A percentile compares a stretch with the other conserved stretches of the same genome.
Evolutionary conservation across 495 filamentous ascomycete genomes (phyloP).

Genomic region (Sabuloglossum arenarium): DNA sequence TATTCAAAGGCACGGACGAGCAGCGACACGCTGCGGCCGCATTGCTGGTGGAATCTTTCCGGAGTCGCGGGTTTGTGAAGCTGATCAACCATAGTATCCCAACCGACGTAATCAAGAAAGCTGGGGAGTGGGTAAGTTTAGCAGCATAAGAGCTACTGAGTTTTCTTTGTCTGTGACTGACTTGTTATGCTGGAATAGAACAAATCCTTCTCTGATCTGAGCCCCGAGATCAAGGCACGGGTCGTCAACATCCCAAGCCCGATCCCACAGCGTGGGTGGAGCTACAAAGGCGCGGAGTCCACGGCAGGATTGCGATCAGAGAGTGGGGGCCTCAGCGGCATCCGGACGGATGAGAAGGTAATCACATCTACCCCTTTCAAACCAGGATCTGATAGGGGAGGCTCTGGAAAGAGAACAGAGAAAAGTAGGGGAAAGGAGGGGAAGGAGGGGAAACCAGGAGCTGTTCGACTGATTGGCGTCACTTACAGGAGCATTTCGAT

Average conservation of each 20-base stretch:
- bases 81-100: constrained; percentile 11
- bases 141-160: neutral
- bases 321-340: neutral
- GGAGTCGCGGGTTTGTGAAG: constrained; percentile 10
- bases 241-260: neutral
- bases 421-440: too few relatives aligned
- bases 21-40: neutral
- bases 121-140: constrained; percentile 7
- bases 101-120: constrained; percentile 4
- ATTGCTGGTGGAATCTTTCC: neutral
- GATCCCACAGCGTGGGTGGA: neutral
- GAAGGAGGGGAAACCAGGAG: too few relatives aligned
- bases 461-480: too few relatives aligned
- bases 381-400: neutral
- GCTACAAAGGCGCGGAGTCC: neutral
- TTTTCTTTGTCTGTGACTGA: neutral
- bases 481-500: constrained; percentile 18
- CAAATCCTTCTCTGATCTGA: neutral
- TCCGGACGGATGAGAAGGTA: neutral
- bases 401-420: too few relatives aligned
- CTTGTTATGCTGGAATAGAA: neutral
- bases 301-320: neutral
- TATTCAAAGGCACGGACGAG: neutral
- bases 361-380: neutral
- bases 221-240: neutral